Evolutionary conservation across 306 rosid genomes (phyloP).

Genomic region (Sindora glabra): DNA sequence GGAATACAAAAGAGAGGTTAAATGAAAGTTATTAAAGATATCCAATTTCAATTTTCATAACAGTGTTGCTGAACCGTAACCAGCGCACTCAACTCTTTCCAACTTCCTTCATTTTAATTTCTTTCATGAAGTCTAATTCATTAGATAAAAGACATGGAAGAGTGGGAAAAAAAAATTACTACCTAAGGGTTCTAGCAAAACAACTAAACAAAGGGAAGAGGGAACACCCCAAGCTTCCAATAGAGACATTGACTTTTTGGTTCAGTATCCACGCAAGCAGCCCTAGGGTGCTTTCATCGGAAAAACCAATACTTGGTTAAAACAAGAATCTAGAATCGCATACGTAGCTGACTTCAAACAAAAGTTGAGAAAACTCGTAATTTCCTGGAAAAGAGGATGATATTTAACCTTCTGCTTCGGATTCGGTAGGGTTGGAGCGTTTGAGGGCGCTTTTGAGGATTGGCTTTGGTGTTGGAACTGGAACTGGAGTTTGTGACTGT

Average conservation of each 20-base stretch:
- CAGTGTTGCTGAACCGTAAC: not conserved
- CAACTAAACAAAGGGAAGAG: not conserved
- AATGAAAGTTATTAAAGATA: too few relatives aligned
- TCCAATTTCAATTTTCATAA: not conserved
- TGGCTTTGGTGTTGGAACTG: constrained; percentile 39
- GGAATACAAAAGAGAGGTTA: too few relatives aligned
- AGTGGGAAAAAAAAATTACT: not conserved
- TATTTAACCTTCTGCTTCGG: constrained; percentile 43
- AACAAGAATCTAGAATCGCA: not conserved
- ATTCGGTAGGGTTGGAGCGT: constrained; percentile 53
- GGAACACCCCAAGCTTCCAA: not conserved
- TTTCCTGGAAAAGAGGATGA: not conserved
- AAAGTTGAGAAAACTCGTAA: not conserved
- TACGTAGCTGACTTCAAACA: not conserved
- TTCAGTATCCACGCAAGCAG: not conserved
- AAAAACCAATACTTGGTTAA: not conserved
- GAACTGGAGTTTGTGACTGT: constrained; percentile 3
- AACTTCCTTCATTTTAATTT: not conserved
- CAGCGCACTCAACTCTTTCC: not conserved
- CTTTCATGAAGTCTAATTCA: not conserved
- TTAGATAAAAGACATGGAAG: not conserved
- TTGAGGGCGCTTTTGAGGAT: constrained; percentile 79
- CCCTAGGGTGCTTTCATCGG: not conserved
- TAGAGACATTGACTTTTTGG: not conserved
- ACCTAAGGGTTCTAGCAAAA: not conserved